These are phyloP conservation scores for Pterocarpus macrocarpus DNA, from an alignment of 306 rosid species.

Conservation along the genomic window DNA sequence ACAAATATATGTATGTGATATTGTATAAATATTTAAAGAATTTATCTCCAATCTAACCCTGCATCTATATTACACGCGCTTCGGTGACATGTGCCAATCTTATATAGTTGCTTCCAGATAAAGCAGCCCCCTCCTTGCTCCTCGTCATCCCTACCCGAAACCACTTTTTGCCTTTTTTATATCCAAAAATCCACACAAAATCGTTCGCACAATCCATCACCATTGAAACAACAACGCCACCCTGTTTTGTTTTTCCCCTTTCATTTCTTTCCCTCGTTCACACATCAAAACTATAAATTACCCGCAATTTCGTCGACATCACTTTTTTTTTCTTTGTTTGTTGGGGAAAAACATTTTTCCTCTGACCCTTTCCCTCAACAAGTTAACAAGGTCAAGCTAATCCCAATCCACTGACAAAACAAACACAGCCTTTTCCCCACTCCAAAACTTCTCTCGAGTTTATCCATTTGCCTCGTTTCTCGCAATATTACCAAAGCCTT, in stretches of 20 bases:
- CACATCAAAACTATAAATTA: background rate
- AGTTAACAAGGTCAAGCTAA: too few species aligned
- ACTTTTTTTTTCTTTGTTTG: too few species aligned
- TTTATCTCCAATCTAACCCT: too few species aligned
- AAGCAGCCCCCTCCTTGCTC: background rate
- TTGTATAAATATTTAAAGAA: too few species aligned
- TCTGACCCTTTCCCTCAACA: background rate
- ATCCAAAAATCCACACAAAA: background rate
- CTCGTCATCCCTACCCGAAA: constrained; percentile 6
- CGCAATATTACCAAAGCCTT: background rate
- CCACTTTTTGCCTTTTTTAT: background rate
- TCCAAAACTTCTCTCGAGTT: background rate
- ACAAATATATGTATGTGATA: too few species aligned
- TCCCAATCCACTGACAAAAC: background rate
- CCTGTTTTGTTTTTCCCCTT: background rate
- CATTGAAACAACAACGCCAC: too few species aligned
- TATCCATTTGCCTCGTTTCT: constrained; percentile 24
- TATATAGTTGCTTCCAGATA: background rate
- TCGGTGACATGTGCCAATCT: constrained; percentile 35
- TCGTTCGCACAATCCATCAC: background rate
- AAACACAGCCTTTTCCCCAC: background rate
- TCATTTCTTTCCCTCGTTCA: background rate
- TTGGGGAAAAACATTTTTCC: too few species aligned
- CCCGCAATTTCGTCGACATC: too few species aligned
- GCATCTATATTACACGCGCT: background rate